Evolutionary conservation across 257 asterid genomes (phyloP).

Genomic region (Ligustrum vulgare): DNA sequence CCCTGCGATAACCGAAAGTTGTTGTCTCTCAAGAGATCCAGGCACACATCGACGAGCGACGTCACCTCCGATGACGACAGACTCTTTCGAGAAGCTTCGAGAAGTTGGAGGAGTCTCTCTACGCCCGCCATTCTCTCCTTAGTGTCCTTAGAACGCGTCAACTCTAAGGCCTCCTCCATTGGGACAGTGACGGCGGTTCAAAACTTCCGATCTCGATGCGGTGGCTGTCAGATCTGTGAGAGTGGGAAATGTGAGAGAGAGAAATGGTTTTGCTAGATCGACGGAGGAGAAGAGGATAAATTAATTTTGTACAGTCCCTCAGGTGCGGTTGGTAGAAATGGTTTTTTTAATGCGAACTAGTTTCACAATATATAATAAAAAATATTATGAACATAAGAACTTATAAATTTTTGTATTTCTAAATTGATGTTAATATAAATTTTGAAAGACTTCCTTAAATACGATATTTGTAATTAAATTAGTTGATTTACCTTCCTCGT

Average conservation of each 20-base stretch:
- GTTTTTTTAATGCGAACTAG: no score
- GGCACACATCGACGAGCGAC: conserved; percentile 80
- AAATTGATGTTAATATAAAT: no score
- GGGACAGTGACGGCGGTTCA: conserved; percentile 22
- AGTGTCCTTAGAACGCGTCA: conserved; percentile 96
- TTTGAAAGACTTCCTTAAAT: no score
- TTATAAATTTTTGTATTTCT: no score
- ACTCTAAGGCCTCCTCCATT: conserved; percentile 96
- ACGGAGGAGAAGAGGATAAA: conserved; percentile 15
- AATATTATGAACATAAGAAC: no score
- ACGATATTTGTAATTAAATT: no score
- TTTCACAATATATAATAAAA: no score
- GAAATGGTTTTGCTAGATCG: conserved; percentile 38
- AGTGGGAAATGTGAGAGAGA: conserved; percentile 26
- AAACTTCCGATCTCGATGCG: conserved; percentile 24
- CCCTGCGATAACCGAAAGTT: conserved; percentile 95
- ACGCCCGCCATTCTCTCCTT: conserved; percentile 99
- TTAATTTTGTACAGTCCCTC: no score
- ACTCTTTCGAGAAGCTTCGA: conserved; percentile 80
- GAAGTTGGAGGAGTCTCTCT: conserved; percentile 87
- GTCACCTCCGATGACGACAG: conserved; percentile 77
- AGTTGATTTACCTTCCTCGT: no score
- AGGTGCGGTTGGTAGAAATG: no score
- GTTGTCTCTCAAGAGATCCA: conserved; percentile 96
- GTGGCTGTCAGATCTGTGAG: conserved; percentile 59